Percentiles rank a stretch among this genome's conserved stretches.
Conservation (phyloP, 2,329 filamentous ascomycete species). For the Pezizomycotina sp. region DNA sequence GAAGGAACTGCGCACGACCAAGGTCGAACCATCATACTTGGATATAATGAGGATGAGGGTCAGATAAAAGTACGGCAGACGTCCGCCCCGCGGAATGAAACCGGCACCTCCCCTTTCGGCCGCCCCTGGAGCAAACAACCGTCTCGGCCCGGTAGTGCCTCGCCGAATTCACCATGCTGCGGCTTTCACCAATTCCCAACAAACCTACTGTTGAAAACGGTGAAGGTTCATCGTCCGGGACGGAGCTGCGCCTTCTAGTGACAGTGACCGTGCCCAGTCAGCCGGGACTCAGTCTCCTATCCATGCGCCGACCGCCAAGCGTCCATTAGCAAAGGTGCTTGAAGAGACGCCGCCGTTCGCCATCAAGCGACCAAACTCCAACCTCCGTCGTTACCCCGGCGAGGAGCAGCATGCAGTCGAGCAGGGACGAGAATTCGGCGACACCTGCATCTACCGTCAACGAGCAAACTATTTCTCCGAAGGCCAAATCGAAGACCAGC, state of each 20-base stretch:
- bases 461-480: constrained; percentile 21
- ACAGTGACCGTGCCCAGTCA: constrained; percentile 12
- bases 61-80: constrained; percentile 77
- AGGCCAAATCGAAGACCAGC: constrained; percentile 22
- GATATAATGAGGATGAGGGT: constrained; percentile 89
- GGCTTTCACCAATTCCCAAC: constrained; percentile 14
- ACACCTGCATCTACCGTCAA: constrained; percentile 17
- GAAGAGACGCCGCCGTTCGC: constrained; percentile 17
- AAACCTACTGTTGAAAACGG: too few species aligned
- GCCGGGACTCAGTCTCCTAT: constrained; percentile 16
- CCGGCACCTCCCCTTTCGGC: constrained; percentile 26
- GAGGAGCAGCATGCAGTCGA: constrained; percentile 28
- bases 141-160: constrained; percentile 14
- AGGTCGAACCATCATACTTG: constrained; percentile 82
- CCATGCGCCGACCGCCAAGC: constrained; percentile 14
- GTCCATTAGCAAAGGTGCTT: constrained; percentile 14
- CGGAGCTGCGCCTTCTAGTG: too few species aligned
- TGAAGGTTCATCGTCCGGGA: too few species aligned
- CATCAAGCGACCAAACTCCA: constrained; percentile 23
- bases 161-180: constrained; percentile 18
- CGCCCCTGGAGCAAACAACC: constrained; percentile 12
- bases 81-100: constrained; percentile 36
- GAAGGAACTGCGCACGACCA: constrained; percentile 73
- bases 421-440: constrained; percentile 23
- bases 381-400: constrained; percentile 30